Percentiles rank a stretch among this genome's conserved stretches.
phyloP scores from a whole-genome alignment of 306 rosid species.

The peach (Prunus persica) region DNA sequence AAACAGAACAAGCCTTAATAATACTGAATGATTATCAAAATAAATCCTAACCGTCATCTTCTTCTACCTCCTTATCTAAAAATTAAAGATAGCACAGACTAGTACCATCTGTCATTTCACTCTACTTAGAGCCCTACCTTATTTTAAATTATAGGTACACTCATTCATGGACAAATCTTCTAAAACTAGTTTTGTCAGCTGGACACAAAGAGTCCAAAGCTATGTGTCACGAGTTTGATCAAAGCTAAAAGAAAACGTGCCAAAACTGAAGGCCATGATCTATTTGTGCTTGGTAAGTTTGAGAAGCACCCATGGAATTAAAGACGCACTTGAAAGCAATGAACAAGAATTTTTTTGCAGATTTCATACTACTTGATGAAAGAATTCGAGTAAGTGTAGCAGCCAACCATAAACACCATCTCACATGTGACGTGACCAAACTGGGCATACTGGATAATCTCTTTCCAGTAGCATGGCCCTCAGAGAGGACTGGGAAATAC shows the following conservation, averaged over 20 bases:
- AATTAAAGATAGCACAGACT: constrained; percentile 6
- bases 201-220: too few relatives aligned
- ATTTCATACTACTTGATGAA: not conserved
- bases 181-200: not conserved
- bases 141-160: constrained; percentile 5
- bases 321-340: not conserved
- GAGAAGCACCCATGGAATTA: not conserved
- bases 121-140: constrained; percentile 6
- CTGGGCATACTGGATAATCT: not conserved
- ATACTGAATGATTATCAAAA: constrained; percentile 2
- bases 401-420: not conserved
- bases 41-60: not conserved
- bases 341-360: not conserved
- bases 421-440: not conserved
- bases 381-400: not conserved
- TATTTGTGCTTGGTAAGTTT: too few relatives aligned
- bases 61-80: not conserved
- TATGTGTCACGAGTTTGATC: too few relatives aligned
- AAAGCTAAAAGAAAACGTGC: too few relatives aligned
- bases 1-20: not conserved
- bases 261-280: too few relatives aligned
- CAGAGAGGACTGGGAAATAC: not conserved
- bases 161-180: constrained; percentile 1
- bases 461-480: not conserved
- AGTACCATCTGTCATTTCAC: not conserved